phyloP scores from a whole-genome alignment of 2,329 filamentous ascomycete genomes.

The Penicillium polonicum region DNA sequence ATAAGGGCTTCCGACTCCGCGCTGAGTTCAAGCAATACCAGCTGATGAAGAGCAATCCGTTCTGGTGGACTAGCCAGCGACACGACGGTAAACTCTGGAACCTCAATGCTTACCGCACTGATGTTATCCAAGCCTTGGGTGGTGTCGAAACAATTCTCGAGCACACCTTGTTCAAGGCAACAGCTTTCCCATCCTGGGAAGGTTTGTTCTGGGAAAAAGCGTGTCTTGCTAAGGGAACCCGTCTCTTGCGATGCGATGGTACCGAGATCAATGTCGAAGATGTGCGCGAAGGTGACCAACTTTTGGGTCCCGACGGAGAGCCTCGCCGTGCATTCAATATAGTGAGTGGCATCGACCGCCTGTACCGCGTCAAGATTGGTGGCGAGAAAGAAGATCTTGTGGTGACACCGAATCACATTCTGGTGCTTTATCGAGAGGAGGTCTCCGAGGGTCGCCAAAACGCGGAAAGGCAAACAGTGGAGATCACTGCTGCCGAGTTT shows the following conservation, averaged over 20 bases:
- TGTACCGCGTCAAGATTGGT: slow-evolving; percentile 52
- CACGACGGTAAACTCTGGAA: slow-evolving; percentile 99
- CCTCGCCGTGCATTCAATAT: slow-evolving; percentile 52
- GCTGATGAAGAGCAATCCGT: slow-evolving; percentile 98
- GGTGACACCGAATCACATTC: slow-evolving; percentile 51
- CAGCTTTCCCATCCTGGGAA: slow-evolving; percentile 95
- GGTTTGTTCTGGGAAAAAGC: slow-evolving; percentile 86
- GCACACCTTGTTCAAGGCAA: slow-evolving; percentile 94
- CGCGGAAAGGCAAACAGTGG: slow-evolving; percentile 39
- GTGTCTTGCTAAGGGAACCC: slow-evolving; percentile 44
- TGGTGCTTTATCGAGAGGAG: slow-evolving; percentile 44
- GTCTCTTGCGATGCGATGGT: slow-evolving; percentile 47
- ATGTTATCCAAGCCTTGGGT: slow-evolving; percentile 92
- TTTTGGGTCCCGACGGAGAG: slow-evolving; percentile 51
- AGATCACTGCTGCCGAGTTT: slow-evolving; percentile 50
- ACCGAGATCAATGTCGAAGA: slow-evolving; percentile 49
- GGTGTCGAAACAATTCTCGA: slow-evolving; percentile 98
- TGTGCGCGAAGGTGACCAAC: slow-evolving; percentile 50
- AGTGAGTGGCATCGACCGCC: slow-evolving; percentile 48
- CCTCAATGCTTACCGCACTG: slow-evolving; percentile 89
- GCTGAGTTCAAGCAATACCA: slow-evolving; percentile 99
- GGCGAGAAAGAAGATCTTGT: slow-evolving; percentile 48
- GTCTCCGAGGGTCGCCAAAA: background rate
- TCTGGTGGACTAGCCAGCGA: slow-evolving; percentile 98
- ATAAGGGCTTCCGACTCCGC: slow-evolving; percentile 94